Conservation (phyloP, 345 rosid species). For the Corchorus olitorius region DNA sequence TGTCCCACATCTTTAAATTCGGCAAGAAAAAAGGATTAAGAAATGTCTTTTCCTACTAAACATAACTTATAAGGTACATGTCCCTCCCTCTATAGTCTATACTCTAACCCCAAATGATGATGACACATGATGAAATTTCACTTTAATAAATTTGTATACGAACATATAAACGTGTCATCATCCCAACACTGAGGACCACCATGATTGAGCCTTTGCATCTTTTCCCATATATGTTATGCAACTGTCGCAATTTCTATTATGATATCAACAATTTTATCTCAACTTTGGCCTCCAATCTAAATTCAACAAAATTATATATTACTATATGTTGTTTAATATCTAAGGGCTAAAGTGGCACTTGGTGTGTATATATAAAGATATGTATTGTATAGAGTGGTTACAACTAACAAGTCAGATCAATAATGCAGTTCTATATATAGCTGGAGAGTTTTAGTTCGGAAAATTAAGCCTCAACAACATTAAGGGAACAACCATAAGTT, state of each 20-base stretch:
- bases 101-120: background rate
- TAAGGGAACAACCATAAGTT: background rate
- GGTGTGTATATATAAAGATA: no score
- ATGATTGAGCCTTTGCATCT: slow-evolving; percentile 5
- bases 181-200: background rate
- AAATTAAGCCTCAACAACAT: background rate
- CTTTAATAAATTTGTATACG: background rate
- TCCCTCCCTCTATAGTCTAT: background rate
- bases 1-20: slow-evolving; percentile 9
- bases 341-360: no score
- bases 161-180: background rate
- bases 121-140: background rate
- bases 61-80: background rate
- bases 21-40: background rate
- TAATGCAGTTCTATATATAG: background rate
- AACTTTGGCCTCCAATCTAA: background rate
- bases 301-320: no score
- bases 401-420: background rate
- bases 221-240: background rate
- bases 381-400: background rate
- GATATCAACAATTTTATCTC: background rate
- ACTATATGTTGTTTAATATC: no score
- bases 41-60: background rate
- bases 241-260: background rate
- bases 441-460: background rate